These are phyloP conservation scores for Chondrostereum purpureum DNA, from an alignment of 1,284 basidiomycete genomes.

Conservation along the genomic window DNA sequence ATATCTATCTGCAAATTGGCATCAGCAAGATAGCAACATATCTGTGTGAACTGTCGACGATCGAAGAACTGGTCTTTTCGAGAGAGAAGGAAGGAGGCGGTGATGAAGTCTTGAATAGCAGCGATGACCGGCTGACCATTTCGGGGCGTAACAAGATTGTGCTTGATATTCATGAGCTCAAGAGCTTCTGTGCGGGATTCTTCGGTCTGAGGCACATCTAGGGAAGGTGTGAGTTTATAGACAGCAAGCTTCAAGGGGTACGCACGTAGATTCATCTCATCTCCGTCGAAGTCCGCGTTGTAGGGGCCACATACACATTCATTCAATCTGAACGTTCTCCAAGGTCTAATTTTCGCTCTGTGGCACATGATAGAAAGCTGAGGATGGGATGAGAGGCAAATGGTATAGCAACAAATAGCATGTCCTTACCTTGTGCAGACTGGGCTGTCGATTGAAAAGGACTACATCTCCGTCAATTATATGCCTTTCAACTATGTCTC, in stretches of 20 bases:
- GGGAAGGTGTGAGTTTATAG: slow-evolving; percentile 1
- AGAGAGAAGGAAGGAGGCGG: slow-evolving; percentile 93
- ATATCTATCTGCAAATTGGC: slow-evolving; percentile 91
- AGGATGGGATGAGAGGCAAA: slow-evolving; percentile 18
- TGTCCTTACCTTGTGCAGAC: slow-evolving; percentile 78
- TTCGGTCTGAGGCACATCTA: slow-evolving; percentile 98
- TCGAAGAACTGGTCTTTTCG: slow-evolving; percentile 92
- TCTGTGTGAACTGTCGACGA: slow-evolving; percentile 92
- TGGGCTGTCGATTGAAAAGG: slow-evolving; percentile 98
- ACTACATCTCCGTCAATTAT: slow-evolving; percentile 96
- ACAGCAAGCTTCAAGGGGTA: slow-evolving; percentile 16
- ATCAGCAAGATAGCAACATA: slow-evolving; percentile 93
- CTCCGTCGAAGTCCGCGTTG: slow-evolving; percentile 99
- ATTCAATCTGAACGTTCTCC: slow-evolving; percentile 96
- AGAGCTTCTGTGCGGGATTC: slow-evolving; percentile 97
- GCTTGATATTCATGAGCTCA: slow-evolving; percentile 96
- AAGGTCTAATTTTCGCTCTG: slow-evolving; percentile 91
- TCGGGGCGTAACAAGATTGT: slow-evolving; percentile 94
- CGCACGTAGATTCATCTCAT: slow-evolving; percentile 99
- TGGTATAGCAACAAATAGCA: slow-evolving; percentile 1
- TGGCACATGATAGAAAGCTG: slow-evolving; percentile 99
- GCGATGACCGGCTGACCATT: slow-evolving; percentile 99
- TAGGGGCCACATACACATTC: slow-evolving; percentile 99
- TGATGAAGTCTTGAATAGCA: slow-evolving; percentile 98
- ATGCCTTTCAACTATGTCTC: slow-evolving; percentile 92